phyloP scores from a whole-genome alignment of 495 filamentous ascomycete species.

The Talaromyces nanjingensis region DNA sequence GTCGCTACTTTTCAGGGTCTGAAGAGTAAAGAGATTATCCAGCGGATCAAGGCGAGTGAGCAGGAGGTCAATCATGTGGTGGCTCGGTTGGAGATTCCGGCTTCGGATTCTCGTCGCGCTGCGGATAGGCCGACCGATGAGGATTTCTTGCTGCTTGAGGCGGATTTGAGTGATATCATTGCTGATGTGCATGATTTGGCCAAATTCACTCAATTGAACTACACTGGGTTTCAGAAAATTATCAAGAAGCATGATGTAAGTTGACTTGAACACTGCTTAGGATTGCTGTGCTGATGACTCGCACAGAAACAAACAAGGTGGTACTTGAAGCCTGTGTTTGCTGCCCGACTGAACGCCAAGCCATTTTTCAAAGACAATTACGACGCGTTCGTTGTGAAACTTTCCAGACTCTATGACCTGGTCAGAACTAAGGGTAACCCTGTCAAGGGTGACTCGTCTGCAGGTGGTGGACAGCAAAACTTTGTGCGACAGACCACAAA shows the following conservation, averaged over 20 bases:
- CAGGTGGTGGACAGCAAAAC: conserved; percentile 88
- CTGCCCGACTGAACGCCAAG: conserved; percentile 84
- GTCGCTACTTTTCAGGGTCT: conserved; percentile 94
- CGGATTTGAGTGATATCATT: conserved; percentile 94
- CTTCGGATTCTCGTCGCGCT: conserved; percentile 16
- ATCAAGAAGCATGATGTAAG: conserved; percentile 99
- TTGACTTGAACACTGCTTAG: conserved; percentile 11
- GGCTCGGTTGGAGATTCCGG: conserved; percentile 49
- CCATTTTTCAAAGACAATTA: conserved; percentile 99
- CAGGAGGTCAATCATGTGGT: conserved; percentile 85
- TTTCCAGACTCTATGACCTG: conserved; percentile 92
- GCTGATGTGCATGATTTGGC: conserved; percentile 98
- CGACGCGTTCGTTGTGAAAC: conserved; percentile 89
- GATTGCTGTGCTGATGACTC: conserved; percentile 3
- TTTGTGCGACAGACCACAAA: conserved; percentile 98
- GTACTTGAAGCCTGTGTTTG: conserved; percentile 91
- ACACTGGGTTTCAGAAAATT: conserved; percentile 99
- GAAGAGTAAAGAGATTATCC: conserved; percentile 88
- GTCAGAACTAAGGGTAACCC: conserved; percentile 91
- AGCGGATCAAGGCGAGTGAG: conserved; percentile 79
- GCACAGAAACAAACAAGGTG: conserved; percentile 85
- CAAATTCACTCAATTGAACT: conserved; percentile 97
- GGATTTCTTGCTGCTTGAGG: conserved; percentile 89
- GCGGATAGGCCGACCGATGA: conserved; percentile 59
- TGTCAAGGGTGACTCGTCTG: conserved; percentile 81